Evolutionary conservation across 257 asterid species (phyloP), one percentile per base, ranked within the genome.

Genomic region (Forsythia viridissima): DNA sequence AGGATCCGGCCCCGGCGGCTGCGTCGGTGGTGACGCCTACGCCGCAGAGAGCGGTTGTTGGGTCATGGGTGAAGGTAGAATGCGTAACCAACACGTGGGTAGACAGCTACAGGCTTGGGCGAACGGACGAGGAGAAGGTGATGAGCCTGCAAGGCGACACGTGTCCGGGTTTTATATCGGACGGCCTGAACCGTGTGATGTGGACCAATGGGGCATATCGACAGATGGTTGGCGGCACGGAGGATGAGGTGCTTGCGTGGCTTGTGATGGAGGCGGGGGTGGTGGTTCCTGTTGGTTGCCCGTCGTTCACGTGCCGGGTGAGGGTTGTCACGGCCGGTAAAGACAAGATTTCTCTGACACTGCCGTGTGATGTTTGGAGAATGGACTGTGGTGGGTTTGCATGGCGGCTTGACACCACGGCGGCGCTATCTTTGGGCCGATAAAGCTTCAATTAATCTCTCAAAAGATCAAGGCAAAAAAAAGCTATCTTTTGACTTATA

Each of bases 311-410:
- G 79, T 91, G 98, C 87, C 79, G 87, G n/a, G 97, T 87, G 59
- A 85, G 92, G 82, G 88, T 91, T 48, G 86, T 89, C 75, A 83
- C 87, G 77, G 83, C 88, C 83, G 90, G 85, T 70, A 86, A 87
- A 75, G 89, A 82, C 76, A 86, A 81, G 59, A 72, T 55, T 15
- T 69, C 70, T 63, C 70, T 76, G 42, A 90, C 92, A 55, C 84
- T 92, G 75, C 96, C 94, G 59, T 92, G 98, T 20, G 98, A 94
- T 73, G 98, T 87, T 44, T 94, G 97, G 97, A 88, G 93, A 63
- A 84, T 94, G 97, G 93, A 84, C 3, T 76, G 88, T 37, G 97
- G 97, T 73, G 94, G 94, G 70, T 89, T 88, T 91, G 97, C 96
- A 89, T 94, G 98, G 98, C 89, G 97, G 81, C 88, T 94, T 40